Percentiles rank a stretch among this genome's conserved stretches.
Conservation (phyloP, 192 early-diverging fungal species). For the Dimargaris xerosporica region DNA sequence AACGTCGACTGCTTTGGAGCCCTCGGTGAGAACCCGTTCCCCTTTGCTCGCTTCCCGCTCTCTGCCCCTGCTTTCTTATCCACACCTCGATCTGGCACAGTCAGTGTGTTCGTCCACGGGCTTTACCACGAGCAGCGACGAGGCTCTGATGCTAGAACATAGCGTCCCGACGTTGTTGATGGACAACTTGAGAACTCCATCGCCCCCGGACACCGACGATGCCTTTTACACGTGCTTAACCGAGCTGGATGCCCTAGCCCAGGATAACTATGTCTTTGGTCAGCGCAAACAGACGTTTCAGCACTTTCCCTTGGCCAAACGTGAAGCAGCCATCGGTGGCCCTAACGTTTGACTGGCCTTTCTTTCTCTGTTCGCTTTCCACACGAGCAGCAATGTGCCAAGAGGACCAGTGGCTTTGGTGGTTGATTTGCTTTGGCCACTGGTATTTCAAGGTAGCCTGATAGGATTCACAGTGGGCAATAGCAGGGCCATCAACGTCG, state of each 20-base stretch:
- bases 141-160: background rate
- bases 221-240: background rate
- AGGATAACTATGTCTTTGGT: constrained; percentile 3
- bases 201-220: background rate
- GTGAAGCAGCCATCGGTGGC: too few species aligned
- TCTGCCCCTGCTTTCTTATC: background rate
- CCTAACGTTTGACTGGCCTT: too few species aligned
- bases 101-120: constrained; percentile 1
- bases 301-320: background rate
- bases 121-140: background rate
- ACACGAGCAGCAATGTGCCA: too few species aligned
- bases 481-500: too few species aligned
- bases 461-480: too few species aligned
- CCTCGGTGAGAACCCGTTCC: background rate
- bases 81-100: constrained; percentile 2
- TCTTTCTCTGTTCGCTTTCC: too few species aligned
- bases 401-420: too few species aligned
- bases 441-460: too few species aligned
- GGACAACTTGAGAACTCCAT: background rate
- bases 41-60: background rate
- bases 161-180: background rate
- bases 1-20: too few species aligned
- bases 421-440: too few species aligned
- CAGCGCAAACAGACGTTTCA: background rate
- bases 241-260: background rate